phyloP scores from a whole-genome alignment of 441 rosid species.

The Pelargonium citronellum region DNA sequence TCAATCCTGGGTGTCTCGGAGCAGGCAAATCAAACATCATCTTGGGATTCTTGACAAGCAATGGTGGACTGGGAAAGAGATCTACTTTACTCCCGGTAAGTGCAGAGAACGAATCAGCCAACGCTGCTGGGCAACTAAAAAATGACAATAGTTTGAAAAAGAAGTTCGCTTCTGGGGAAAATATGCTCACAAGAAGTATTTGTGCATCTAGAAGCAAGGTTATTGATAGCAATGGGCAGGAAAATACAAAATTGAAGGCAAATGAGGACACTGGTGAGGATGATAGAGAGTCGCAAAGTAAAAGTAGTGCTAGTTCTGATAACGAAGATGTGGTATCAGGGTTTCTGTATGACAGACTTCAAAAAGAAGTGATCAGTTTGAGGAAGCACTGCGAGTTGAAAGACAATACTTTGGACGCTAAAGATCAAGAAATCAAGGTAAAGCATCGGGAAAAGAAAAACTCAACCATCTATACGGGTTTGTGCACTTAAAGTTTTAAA shows the following conservation, averaged over 20 bases:
- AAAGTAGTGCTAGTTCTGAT: constrained; percentile 27
- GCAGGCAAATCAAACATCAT: constrained; percentile 49
- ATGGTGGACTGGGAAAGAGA: constrained; percentile 54
- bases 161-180: constrained; percentile 31
- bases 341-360: constrained; percentile 74
- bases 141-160: constrained; percentile 27
- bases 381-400: constrained; percentile 60
- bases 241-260: constrained; percentile 40
- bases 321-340: constrained; percentile 70
- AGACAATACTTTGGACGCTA: constrained; percentile 48
- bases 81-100: constrained; percentile 41
- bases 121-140: constrained; percentile 19
- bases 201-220: constrained; percentile 50
- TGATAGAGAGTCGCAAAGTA: constrained; percentile 25
- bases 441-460: not conserved
- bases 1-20: constrained; percentile 34
- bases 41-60: constrained; percentile 58
- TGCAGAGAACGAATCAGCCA: constrained; percentile 23
- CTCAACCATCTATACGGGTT: not conserved
- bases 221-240: constrained; percentile 50
- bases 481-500: not conserved
- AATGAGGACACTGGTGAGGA: constrained; percentile 19
- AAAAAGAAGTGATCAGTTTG: constrained; percentile 63
- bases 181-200: constrained; percentile 30
- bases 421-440: constrained; percentile 81